Evolutionary conservation across 2,329 filamentous ascomycete species (phyloP).

Genomic region (Aspergillus niger): DNA sequence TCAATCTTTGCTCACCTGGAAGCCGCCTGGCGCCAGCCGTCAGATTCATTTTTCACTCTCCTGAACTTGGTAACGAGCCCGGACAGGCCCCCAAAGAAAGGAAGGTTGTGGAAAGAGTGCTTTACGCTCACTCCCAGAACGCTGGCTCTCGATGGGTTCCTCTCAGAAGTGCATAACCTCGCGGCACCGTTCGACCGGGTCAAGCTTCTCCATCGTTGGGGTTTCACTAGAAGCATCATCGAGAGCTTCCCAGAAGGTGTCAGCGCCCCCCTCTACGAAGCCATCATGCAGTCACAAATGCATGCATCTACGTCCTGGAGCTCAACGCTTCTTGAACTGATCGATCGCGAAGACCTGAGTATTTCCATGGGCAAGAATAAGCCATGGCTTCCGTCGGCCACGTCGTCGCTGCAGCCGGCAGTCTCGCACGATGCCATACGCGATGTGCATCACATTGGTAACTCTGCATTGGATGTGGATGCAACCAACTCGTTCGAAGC

Average conservation of each 20-base stretch:
- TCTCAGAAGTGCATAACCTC: slow-evolving; percentile 56
- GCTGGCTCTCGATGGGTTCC: slow-evolving; percentile 68
- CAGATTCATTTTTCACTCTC: slow-evolving; percentile 52
- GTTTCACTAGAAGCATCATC: slow-evolving; percentile 64
- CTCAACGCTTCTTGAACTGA: slow-evolving; percentile 68
- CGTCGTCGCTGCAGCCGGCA: slow-evolving; percentile 38
- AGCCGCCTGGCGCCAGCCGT: slow-evolving; percentile 36
- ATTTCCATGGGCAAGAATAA: slow-evolving; percentile 60
- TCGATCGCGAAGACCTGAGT: slow-evolving; percentile 80
- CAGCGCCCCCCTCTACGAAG: slow-evolving; percentile 77
- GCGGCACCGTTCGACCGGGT: slow-evolving; percentile 64
- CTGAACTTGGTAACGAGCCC: slow-evolving; percentile 49
- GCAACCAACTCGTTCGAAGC: slow-evolving; percentile 67
- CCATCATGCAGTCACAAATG: slow-evolving; percentile 81
- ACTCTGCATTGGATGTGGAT: slow-evolving; percentile 51
- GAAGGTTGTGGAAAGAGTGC: slow-evolving; percentile 40
- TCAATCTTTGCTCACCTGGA: slow-evolving; percentile 61
- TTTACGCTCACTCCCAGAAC: slow-evolving; percentile 63
- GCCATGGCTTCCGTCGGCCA: slow-evolving; percentile 31
- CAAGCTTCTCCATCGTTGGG: slow-evolving; percentile 70
- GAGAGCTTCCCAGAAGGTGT: slow-evolving; percentile 85
- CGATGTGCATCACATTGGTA: slow-evolving; percentile 77
- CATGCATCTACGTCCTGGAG: slow-evolving; percentile 78
- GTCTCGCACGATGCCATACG: slow-evolving; percentile 67
- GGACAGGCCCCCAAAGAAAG: slow-evolving; percentile 31